Conservation (phyloP, 2,329 filamentous ascomycete species). For the Elsinoe batatas region DNA sequence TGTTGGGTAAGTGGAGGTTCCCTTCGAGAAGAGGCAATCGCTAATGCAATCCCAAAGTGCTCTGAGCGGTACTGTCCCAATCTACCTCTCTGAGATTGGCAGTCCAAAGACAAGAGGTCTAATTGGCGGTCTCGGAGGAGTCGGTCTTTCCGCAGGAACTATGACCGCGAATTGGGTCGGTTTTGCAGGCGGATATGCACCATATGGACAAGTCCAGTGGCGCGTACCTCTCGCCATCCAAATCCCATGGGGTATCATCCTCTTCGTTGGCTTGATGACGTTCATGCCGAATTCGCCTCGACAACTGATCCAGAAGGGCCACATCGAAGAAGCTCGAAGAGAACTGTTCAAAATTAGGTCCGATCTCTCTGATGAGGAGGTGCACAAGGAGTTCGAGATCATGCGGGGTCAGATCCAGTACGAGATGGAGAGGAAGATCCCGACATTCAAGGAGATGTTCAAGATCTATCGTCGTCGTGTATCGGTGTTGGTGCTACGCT, state of each 20-base stretch:
- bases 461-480: constrained; percentile 42
- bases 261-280: constrained; percentile 44
- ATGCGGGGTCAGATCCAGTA: constrained; percentile 43
- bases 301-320: constrained; percentile 42
- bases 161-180: constrained; percentile 51
- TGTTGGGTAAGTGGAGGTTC: constrained; percentile 17
- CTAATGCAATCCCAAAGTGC: constrained; percentile 20
- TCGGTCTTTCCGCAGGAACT: constrained; percentile 46
- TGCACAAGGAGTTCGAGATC: constrained; percentile 43
- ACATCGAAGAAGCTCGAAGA: constrained; percentile 38
- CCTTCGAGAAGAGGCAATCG: no score
- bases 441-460: constrained; percentile 43
- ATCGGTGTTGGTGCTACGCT: constrained; percentile 30
- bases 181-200: constrained; percentile 44
- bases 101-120: constrained; percentile 37
- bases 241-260: constrained; percentile 46
- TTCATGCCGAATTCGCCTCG: constrained; percentile 50
- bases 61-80: constrained; percentile 43
- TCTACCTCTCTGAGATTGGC: constrained; percentile 48
- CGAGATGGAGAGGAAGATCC: constrained; percentile 48
- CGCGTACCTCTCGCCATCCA: constrained; percentile 46
- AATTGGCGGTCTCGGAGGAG: constrained; percentile 41
- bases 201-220: constrained; percentile 46
- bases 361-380: constrained; percentile 36
- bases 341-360: constrained; percentile 42